Base-by-base conservation (phyloP, 345 rosid species). In the Streptanthus diversifolius region DNA sequence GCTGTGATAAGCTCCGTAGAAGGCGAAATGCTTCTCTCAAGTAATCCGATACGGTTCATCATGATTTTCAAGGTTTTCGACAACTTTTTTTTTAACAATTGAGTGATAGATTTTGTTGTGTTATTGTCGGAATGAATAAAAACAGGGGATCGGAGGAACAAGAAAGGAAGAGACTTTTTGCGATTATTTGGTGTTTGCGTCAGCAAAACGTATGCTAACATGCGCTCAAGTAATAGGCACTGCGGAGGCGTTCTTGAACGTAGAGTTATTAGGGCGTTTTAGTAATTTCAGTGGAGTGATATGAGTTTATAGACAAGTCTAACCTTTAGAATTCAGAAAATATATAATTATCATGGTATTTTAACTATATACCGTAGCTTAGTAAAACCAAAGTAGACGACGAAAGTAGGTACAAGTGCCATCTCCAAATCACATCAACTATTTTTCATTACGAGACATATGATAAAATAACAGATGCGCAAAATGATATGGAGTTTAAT, bases 1-100 rank as follows among this genome's bases (percentile, higher is more conserved):
- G 60, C 80, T 83, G 82, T 93, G 97, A 43, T 93, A 88, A 0
- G 93, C 93, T 8, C 96, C 98, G 21, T 93, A 93, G 86, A 81
- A 90, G 8, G 98, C 89, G 59, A 86, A 90, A 36, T 88, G 91
- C 54, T 79, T 89, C 78, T 87, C 97, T 92, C 98, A 18, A 89
- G 67, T 51, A 89, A 49, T 40, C 90, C 90, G 5, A 61, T n/a
- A 4, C 81, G 80, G 4, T 66, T 80, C 80, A 79, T 85, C 67
- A 30, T 60, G 3, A 0, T 40, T n/a, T 52, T 35, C 3, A 17
- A 52, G 35, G 30, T 35, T 35, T 49, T 25, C 14, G 35, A 0
- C 7, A 24, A 1, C 5, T 40, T 43, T 51, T 11, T 33, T 29
- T 29, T 40, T 2, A 40, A 43, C 12, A 49, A 7, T 36, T 33